phyloP scores from a whole-genome alignment of 768 basidiomycete genomes.

The Kwoniella bestiolae region DNA sequence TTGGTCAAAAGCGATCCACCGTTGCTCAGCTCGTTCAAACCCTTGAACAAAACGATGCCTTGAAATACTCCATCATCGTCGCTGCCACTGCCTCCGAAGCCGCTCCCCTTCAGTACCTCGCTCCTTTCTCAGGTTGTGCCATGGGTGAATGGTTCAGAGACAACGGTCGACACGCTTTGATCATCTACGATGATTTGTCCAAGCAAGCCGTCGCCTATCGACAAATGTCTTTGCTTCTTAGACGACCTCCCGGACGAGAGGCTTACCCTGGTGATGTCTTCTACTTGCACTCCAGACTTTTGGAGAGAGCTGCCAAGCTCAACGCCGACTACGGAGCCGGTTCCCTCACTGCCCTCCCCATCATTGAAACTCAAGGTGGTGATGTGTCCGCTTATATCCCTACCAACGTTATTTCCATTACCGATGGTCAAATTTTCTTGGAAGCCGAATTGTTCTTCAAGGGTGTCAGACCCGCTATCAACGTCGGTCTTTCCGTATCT shows the following conservation, averaged over 20 bases:
- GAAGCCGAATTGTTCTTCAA: constrained; percentile 99
- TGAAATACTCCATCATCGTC: constrained; percentile 99
- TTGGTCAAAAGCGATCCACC: constrained; percentile 99
- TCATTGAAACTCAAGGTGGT: constrained; percentile 99
- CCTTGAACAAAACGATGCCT: constrained; percentile 98
- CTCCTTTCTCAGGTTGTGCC: constrained; percentile 99
- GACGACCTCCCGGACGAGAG: constrained; percentile 99
- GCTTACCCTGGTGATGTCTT: constrained; percentile 95
- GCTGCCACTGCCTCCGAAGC: constrained; percentile 99
- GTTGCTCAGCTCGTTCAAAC: constrained; percentile 99
- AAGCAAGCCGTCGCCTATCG: constrained; percentile 99
- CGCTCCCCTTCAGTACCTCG: constrained; percentile 98
- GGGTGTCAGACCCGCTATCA: constrained; percentile 99
- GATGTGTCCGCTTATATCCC: constrained; percentile 99
- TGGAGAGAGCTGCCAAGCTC: constrained; percentile 99
- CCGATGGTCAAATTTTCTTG: constrained; percentile 99
- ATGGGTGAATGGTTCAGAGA: constrained; percentile 99
- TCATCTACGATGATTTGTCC: constrained; percentile 99
- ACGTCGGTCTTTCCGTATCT: constrained; percentile 99
- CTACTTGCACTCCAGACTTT: constrained; percentile 99
- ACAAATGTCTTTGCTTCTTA: constrained; percentile 99
- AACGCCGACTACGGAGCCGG: constrained; percentile 98
- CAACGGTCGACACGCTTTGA: constrained; percentile 99
- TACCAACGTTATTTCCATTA: constrained; percentile 96
- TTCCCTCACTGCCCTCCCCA: constrained; percentile 96